Conservation (phyloP, 768 basidiomycete genomes). For the Botryobasidium botryosum region DNA sequence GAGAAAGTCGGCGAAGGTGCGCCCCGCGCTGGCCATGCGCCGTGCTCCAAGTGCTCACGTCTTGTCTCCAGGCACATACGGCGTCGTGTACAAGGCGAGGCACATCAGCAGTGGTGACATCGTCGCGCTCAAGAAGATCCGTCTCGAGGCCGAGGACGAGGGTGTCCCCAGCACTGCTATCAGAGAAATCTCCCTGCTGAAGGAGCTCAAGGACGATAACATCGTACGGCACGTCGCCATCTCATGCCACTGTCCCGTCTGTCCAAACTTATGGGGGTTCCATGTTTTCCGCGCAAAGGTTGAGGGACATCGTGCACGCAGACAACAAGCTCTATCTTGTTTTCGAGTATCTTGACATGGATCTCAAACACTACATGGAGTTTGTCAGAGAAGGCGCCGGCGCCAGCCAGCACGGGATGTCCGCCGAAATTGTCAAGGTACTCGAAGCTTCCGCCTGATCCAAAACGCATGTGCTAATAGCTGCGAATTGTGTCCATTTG, state of each 20-base stretch:
- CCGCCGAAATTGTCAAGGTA: no score
- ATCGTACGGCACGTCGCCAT: conserved; percentile 56
- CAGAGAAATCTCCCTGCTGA: conserved; percentile 90
- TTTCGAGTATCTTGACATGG: conserved; percentile 93
- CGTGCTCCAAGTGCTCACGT: background rate
- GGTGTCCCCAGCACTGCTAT: conserved; percentile 97
- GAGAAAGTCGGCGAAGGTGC: conserved; percentile 84
- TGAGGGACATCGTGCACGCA: conserved; percentile 91
- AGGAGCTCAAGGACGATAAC: conserved; percentile 91
- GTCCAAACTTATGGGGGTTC: background rate
- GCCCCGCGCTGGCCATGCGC: conserved; percentile 20
- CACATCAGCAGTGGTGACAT: conserved; percentile 63
- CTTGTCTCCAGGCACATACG: conserved; percentile 64
- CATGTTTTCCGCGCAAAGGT: conserved; percentile 28
- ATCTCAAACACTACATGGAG: conserved; percentile 95
- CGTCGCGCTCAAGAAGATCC: conserved; percentile 97
- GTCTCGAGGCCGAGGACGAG: conserved; percentile 96
- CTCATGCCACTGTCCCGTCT: background rate
- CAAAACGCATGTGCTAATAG: no score
- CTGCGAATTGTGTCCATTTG: conserved; percentile 11
- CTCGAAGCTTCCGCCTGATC: no score
- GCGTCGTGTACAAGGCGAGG: conserved; percentile 94
- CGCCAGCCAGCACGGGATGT: no score
- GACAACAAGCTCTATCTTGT: conserved; percentile 97
- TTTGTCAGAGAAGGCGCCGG: conserved; percentile 32